Evolutionary conservation across 176 grass and related monocot species (phyloP), one percentile per base, ranked within the genome.

Genomic region (Elymus sibiricus): DNA sequence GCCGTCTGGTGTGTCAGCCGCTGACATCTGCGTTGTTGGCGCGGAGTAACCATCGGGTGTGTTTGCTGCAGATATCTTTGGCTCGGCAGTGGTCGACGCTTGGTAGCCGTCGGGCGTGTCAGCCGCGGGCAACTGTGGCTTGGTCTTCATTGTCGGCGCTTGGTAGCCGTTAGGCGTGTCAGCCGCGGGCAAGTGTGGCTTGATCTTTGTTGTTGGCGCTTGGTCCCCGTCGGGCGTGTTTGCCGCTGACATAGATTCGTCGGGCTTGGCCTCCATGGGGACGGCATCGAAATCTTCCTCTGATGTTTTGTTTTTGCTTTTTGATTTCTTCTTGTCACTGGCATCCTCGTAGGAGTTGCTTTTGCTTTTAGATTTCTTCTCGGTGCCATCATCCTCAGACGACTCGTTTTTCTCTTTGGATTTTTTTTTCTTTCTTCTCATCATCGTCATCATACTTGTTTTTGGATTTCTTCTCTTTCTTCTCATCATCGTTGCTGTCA

Each of bases 341-440:
- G 37, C 62, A 0, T 81, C 17, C 19, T 81, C 31, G 2, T 22
- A 53, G 2, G 31, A 34, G 2, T 68, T 6, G 28, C 27, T 31
- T 38, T 81, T 67, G 7, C 44, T 31, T 10, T 68, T 81, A 11
- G 63, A 81, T 69, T 82, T 69, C 29, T 82, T 70, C 44, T 53
- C 60, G 1, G 1, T 17, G 2, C 11, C 1, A 22, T 56, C 47
- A 17, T 51, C 15, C 47, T 43, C 35, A 1, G 3, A 39, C 7
- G 4, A 10, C 4, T 34, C 15, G 32, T 21, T 80, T 51, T 83
- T 22, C 7, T 22, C 1, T 58, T 58, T 58, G 7, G 21, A 58
- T 58, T 22, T 22, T 6, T 6, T 22, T 22, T 19, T 56, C 19
- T 56, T 56, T 56, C 53, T 56, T 22, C 6, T 21, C 21, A 58